Percentiles rank a stretch among this genome's conserved stretches.
These are phyloP conservation scores for Ottelia alismoides DNA, from an alignment of 106 monocot species.

Conservation along the genomic window DNA sequence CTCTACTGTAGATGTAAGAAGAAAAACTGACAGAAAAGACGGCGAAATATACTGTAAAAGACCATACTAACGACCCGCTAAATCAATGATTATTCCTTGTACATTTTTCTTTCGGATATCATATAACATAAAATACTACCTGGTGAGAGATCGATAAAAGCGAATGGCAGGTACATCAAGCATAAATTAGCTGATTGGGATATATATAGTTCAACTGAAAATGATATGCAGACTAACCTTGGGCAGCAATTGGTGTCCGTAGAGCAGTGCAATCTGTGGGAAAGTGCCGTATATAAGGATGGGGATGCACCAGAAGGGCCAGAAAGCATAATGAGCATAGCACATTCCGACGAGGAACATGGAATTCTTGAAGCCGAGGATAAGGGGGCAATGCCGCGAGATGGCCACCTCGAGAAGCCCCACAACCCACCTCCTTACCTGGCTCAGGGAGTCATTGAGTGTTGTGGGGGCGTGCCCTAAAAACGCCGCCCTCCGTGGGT, in stretches of 20 bases:
- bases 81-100: too few species aligned
- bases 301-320: conserved; percentile 39
- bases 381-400: conserved; percentile 42
- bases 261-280: conserved; percentile 49
- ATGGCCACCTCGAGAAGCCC: conserved; percentile 51
- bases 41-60: too few species aligned
- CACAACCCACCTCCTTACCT: conserved; percentile 56
- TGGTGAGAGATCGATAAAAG: too few species aligned
- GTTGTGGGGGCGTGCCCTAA: conserved; percentile 40
- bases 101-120: too few species aligned
- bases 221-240: too few species aligned
- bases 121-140: too few species aligned
- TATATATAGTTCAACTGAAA: too few species aligned
- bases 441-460: conserved; percentile 36
- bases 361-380: conserved; percentile 21
- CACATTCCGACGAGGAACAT: conserved; percentile 33
- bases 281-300: conserved; percentile 34
- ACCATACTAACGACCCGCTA: too few species aligned
- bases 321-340: conserved; percentile 31
- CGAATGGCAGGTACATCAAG: too few species aligned
- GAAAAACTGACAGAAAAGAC: too few species aligned
- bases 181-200: too few species aligned
- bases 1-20: too few species aligned
- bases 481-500: conserved; percentile 49
- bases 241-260: conserved; percentile 41